Evolutionary conservation across 2,329 filamentous ascomycete species (phyloP).

Genomic region (Trematosphaeria pertusa): DNA sequence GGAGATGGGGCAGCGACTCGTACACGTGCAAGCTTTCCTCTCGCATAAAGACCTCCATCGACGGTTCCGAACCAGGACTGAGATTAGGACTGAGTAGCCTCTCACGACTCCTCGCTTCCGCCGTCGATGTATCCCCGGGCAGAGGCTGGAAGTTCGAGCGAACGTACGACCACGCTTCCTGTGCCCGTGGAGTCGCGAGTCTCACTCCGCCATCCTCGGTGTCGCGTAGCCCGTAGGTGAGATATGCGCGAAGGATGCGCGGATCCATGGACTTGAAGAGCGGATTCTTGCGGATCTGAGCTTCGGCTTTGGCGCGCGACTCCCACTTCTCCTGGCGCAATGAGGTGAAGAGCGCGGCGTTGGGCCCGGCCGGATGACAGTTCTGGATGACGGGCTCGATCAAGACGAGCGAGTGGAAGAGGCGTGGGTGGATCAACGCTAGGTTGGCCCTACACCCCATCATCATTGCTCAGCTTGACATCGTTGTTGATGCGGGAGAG

Average conservation of each 20-base stretch:
- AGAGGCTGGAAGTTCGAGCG: slow-evolving; percentile 18
- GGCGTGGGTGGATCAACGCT: slow-evolving; percentile 25
- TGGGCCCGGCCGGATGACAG: slow-evolving; percentile 22
- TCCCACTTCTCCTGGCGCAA: slow-evolving; percentile 20
- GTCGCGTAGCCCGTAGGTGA: slow-evolving; percentile 17
- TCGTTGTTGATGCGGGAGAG: neutral
- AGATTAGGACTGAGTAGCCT: slow-evolving; percentile 18
- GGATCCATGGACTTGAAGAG: slow-evolving; percentile 25
- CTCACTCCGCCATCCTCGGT: slow-evolving; percentile 9
- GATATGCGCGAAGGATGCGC: slow-evolving; percentile 13
- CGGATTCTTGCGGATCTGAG: slow-evolving; percentile 13
- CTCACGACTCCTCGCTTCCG: slow-evolving; percentile 16
- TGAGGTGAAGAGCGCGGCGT: slow-evolving; percentile 21
- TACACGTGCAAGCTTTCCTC: slow-evolving; percentile 10
- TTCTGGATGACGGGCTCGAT: slow-evolving; percentile 24
- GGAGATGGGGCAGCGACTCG: slow-evolving; percentile 11
- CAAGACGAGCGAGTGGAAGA: slow-evolving; percentile 25
- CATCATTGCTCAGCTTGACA: neutral
- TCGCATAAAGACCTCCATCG: slow-evolving; percentile 6
- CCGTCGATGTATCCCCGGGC: neutral
- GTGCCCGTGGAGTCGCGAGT: slow-evolving; percentile 25
- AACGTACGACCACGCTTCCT: slow-evolving; percentile 29
- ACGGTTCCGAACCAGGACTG: slow-evolving; percentile 6
- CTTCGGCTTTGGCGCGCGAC: slow-evolving; percentile 19
- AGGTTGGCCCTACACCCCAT: slow-evolving; percentile 22